Evolutionary conservation across 305 asterid species (phyloP), one percentile per base, ranked within the genome.

Genomic region (Solanum chacoense): DNA sequence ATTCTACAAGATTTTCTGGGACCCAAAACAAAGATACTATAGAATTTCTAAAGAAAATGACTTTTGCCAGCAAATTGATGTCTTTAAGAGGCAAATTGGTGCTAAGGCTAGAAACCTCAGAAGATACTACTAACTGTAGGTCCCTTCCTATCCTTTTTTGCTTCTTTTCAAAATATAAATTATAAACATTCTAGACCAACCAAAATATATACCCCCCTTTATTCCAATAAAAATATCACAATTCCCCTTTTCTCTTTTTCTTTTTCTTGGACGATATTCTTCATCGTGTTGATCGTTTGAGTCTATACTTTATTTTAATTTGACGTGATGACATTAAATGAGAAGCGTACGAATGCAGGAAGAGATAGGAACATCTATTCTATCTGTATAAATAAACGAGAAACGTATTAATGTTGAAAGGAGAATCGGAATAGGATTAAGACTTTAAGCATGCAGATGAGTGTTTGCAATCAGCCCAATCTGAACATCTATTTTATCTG

Each of bases 11-110:
- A 79, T 74, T 83, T 55, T 85, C 89, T 80, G 91, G 85, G 90
- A 84, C 90, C 89, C 90, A 83, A 85, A 85, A 22, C 73, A 89
- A 75, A 92, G 93, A 90, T 91, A 85, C 89, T 87, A 63, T 8
- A 85, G 89, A 91, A 93, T 79, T 72, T 89, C 45, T 36, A 90
- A 88, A 93, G 88, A 91, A 89, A 91, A 92, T 31, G 94, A 94
- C 94, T 55, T 79, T 77, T 73, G 80, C 88, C 88, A 87, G 40
- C 88, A 18, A 87, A 88, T 88, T 78, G 36, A 50, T 89, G 91
- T 88, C 90, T 86, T 89, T 88, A 83, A 55, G 89, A 89, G 92
- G 93, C 94, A 91, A 94, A 86, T 91, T 90, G 92, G 86, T 42
- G 32, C 88, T 34, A 72, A n/a, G 91, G 88, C 73, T 63, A 86